These are phyloP conservation scores for Nigrograna mackinnonii DNA, from an alignment of 2,329 filamentous ascomycete species.

Conservation along the genomic window DNA sequence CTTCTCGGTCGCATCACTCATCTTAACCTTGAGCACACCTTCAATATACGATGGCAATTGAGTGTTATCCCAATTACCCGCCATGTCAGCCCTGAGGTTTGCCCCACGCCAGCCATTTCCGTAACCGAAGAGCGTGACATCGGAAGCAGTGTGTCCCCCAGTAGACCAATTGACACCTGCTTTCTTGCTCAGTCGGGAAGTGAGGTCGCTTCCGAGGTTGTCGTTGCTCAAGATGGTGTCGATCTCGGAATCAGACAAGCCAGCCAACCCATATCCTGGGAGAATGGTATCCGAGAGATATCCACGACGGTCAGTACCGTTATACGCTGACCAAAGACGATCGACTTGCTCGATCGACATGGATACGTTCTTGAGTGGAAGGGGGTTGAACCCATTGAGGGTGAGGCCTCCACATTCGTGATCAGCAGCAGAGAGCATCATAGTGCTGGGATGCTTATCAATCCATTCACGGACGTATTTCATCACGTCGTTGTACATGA, in stretches of 20 bases:
- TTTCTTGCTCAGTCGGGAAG: slow-evolving; percentile 30
- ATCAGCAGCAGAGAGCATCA: slow-evolving; percentile 46
- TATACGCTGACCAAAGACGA: slow-evolving; percentile 27
- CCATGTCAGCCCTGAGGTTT: slow-evolving; percentile 21
- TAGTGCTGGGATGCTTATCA: slow-evolving; percentile 42
- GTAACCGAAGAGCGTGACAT: slow-evolving; percentile 43
- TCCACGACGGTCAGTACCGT: slow-evolving; percentile 31
- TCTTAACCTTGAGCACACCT: too few relatives aligned
- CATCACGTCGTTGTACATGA: slow-evolving; percentile 46
- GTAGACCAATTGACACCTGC: slow-evolving; percentile 42
- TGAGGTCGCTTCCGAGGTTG: slow-evolving; percentile 29
- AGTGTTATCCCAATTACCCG: slow-evolving; percentile 26
- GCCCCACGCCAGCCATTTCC: slow-evolving; percentile 20
- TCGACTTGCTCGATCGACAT: slow-evolving; percentile 37
- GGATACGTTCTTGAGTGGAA: slow-evolving; percentile 29
- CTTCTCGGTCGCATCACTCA: too few relatives aligned
- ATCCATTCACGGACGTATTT: slow-evolving; percentile 44
- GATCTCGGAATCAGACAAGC: slow-evolving; percentile 25
- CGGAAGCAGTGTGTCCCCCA: slow-evolving; percentile 41
- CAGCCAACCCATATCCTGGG: slow-evolving; percentile 32
- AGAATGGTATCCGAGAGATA: slow-evolving; percentile 28
- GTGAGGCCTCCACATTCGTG: slow-evolving; percentile 47
- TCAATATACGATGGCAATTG: slow-evolving; percentile 21
- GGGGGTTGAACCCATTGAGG: slow-evolving; percentile 41
- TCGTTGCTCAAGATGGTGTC: slow-evolving; percentile 29